Conservation (phyloP, 306 rosid species). For the Malus fusca region DNA sequence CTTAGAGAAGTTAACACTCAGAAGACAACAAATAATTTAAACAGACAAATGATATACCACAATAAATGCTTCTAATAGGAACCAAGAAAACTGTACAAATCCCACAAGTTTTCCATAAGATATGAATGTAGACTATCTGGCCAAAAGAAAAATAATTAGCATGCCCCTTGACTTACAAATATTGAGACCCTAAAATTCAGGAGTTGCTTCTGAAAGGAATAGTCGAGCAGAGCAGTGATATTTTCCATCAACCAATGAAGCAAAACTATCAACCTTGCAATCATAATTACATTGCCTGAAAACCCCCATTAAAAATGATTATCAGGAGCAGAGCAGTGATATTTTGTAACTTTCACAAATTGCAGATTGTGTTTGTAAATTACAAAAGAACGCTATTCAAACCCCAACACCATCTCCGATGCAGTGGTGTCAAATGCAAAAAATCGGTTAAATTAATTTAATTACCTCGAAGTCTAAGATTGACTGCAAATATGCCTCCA, state of each 20-base stretch:
- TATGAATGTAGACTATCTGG: background rate
- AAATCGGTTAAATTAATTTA: background rate
- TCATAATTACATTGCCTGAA: conserved; percentile 65
- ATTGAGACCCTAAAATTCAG: background rate
- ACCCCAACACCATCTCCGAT: background rate
- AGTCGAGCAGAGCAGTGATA: conserved; percentile 54
- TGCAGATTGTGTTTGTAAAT: background rate
- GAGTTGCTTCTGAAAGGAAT: too few species aligned
- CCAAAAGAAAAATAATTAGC: background rate
- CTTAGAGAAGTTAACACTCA: conserved; percentile 34
- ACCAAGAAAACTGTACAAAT: background rate
- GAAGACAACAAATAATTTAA: conserved; percentile 13
- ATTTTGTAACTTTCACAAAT: too few species aligned
- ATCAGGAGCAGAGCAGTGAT: too few species aligned
- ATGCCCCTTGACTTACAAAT: background rate
- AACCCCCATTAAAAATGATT: background rate
- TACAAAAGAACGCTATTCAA: background rate
- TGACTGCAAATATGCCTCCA: conserved; percentile 82
- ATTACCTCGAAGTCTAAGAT: conserved; percentile 59
- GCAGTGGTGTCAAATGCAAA: too few species aligned
- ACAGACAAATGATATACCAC: background rate
- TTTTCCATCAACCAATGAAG: conserved; percentile 82
- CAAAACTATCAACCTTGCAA: conserved; percentile 44
- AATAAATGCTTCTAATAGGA: background rate
- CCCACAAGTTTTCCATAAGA: background rate